A percentile compares a stretch with the other conserved stretches of the same genome.
phyloP scores from a whole-genome alignment of 805 yeast species.

The Pichia rugopelliculosa region DNA sequence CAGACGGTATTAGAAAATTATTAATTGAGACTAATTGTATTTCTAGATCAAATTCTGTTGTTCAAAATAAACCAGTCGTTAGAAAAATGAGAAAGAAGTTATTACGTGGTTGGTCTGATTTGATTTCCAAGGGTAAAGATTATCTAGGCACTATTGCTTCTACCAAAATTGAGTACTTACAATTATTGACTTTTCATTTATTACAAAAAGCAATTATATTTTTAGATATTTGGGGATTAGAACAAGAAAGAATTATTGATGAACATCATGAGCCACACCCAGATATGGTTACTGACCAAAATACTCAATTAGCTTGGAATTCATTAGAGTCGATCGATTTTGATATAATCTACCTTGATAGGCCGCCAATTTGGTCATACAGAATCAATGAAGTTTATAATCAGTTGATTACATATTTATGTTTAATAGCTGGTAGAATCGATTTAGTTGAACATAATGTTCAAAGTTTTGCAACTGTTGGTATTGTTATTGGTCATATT shows the following conservation, averaged over 20 bases:
- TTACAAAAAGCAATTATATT: conserved; percentile 57
- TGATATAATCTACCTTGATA: conserved; percentile 37
- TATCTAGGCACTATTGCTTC: conserved; percentile 56
- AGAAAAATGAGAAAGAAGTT: conserved; percentile 59
- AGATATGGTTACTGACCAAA: conserved; percentile 14
- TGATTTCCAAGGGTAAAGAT: conserved; percentile 70
- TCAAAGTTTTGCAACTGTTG: conserved; percentile 60
- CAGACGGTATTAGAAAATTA: conserved; percentile 64
- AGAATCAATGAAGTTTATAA: conserved; percentile 60
- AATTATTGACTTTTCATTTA: conserved; percentile 59
- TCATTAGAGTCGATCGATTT: conserved; percentile 8
- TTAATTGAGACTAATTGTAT: conserved; percentile 65
- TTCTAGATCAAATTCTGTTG: conserved; percentile 65
- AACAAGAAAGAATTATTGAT: conserved; percentile 38
- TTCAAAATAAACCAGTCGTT: conserved; percentile 52
- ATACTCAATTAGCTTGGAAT: background rate
- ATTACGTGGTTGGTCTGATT: conserved; percentile 73
- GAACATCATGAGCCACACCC: background rate
- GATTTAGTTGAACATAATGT: conserved; percentile 72
- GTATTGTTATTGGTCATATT: conserved; percentile 60
- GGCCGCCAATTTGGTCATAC: conserved; percentile 55
- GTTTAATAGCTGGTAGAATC: conserved; percentile 64
- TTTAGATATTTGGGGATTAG: conserved; percentile 65
- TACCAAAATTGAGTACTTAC: conserved; percentile 53
- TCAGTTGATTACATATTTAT: conserved; percentile 52